Percentiles rank a stretch among this genome's conserved stretches.
phyloP scores from a whole-genome alignment of 768 basidiomycete genomes.

The Lepiota brunneoincarnata region DNA sequence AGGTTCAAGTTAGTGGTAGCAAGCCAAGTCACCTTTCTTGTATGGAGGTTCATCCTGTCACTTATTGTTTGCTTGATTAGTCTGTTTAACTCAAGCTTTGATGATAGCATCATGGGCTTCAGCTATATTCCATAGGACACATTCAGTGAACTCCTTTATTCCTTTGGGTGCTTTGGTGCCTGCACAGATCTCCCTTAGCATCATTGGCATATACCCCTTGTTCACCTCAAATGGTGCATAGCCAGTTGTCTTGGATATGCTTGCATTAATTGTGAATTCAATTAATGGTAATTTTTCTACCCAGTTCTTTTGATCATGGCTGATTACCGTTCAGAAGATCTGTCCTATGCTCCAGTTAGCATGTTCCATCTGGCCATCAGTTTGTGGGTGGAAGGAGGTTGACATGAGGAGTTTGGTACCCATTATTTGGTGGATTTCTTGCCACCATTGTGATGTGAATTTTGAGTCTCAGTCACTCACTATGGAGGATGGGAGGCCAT shows the following conservation, averaged over 20 bases:
- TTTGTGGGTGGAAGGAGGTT: constrained; percentile 40
- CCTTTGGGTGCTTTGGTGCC: constrained; percentile 14
- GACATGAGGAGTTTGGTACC: constrained; percentile 31
- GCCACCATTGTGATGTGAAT: constrained; percentile 37
- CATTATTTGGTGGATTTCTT: constrained; percentile 20
- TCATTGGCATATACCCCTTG: constrained; percentile 21
- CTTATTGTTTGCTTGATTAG: constrained; percentile 24
- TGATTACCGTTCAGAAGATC: constrained; percentile 14
- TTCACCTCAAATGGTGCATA: constrained; percentile 34
- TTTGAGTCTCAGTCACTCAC: constrained; percentile 31
- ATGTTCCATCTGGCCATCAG: constrained; percentile 29
- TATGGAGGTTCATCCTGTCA: constrained; percentile 18
- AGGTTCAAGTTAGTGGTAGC: constrained; percentile 31
- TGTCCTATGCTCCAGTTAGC: constrained; percentile 26
- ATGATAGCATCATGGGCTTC: constrained; percentile 35
- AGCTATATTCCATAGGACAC: constrained; percentile 20
- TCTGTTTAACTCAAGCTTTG: constrained; percentile 24
- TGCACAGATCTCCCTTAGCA: constrained; percentile 6
- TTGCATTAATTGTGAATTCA: constrained; percentile 41
- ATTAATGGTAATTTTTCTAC: constrained; percentile 24
- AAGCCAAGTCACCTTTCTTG: constrained; percentile 24
- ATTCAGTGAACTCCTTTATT: constrained; percentile 21
- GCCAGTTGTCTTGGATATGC: constrained; percentile 25
- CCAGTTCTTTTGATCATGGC: constrained; percentile 31
- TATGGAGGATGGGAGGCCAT: constrained; percentile 27